Percentiles rank a stretch among this genome's conserved stretches.
These are phyloP conservation scores for Rubus idaeus DNA, from an alignment of 306 rosid species.

Conservation along the genomic window DNA sequence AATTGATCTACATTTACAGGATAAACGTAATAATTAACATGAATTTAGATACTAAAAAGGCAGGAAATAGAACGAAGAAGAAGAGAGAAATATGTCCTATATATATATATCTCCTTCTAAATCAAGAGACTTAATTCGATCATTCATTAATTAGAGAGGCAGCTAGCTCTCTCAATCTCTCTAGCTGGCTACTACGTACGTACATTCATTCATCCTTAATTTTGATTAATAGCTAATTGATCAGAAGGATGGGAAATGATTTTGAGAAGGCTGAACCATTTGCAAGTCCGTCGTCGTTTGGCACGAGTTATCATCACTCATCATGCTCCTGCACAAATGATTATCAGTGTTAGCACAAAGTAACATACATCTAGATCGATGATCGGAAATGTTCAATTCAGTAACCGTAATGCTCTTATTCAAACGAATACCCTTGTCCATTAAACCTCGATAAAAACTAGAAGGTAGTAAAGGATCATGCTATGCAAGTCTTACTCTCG, in stretches of 20 bases:
- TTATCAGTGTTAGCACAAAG: not conserved
- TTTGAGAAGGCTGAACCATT: conserved; percentile 66
- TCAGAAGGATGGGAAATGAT: conserved; percentile 64
- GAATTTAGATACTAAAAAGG: not conserved
- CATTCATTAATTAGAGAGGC: not conserved
- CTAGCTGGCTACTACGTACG: conserved; percentile 3
- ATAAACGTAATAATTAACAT: conserved; percentile 10
- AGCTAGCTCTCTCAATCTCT: not conserved
- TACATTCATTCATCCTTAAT: not conserved
- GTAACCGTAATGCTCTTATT: not conserved
- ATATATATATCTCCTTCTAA: conserved; percentile 14
- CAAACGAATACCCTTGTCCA: not conserved
- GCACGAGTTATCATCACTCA: conserved; percentile 71
- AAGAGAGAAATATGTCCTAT: conserved; percentile 12
- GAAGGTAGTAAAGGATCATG: not conserved
- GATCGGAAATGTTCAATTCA: not conserved
- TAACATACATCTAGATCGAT: not conserved
- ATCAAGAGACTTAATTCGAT: not conserved
- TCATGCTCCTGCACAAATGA: conserved; percentile 43
- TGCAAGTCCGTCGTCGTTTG: conserved; percentile 82
- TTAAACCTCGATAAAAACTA: too few relatives aligned
- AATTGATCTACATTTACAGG: conserved; percentile 43
- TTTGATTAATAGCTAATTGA: not conserved
- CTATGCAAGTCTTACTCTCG: conserved; percentile 56
- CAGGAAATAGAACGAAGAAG: not conserved